These are phyloP conservation scores for Lachancea sp. DNA, from an alignment of 805 yeast genomes.

Conservation along the genomic window DNA sequence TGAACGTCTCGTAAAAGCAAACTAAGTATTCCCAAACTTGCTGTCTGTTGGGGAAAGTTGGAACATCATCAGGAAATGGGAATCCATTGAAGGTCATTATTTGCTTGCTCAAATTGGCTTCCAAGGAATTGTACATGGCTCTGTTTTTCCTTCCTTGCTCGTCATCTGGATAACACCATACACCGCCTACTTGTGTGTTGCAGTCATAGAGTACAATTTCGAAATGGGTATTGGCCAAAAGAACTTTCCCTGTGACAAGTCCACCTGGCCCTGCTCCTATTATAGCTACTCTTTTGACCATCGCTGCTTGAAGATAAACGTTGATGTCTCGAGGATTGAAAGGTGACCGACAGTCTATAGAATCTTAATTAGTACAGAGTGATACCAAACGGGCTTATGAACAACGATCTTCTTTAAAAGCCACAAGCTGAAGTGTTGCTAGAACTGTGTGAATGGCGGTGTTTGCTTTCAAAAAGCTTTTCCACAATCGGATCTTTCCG, in stretches of 20 bases:
- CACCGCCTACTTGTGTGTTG: conserved; percentile 60
- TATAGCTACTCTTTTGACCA: conserved; percentile 44
- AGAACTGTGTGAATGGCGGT: no score
- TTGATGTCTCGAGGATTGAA: neutral
- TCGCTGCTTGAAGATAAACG: neutral
- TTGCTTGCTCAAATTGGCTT: conserved; percentile 59
- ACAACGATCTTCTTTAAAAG: no score
- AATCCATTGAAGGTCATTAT: conserved; percentile 59
- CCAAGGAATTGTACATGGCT: conserved; percentile 58
- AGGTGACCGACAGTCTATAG: neutral
- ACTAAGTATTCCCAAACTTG: conserved; percentile 59
- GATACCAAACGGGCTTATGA: neutral
- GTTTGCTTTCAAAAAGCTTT: no score
- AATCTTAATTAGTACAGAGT: neutral
- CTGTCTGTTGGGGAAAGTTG: conserved; percentile 51
- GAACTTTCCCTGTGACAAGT: conserved; percentile 56
- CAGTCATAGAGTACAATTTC: conserved; percentile 55
- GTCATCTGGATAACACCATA: conserved; percentile 56
- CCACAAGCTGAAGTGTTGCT: no score
- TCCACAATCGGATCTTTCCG: no score
- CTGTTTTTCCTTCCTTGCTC: conserved; percentile 15
- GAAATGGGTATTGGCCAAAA: conserved; percentile 45
- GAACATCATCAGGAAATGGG: conserved; percentile 43
- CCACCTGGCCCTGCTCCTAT: conserved; percentile 81
- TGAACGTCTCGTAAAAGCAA: conserved; percentile 39